Evolutionary conservation across 2,329 filamentous ascomycete species (phyloP), one percentile per base, ranked within the genome.

Genomic region (Pestalotiopsis sp.): DNA sequence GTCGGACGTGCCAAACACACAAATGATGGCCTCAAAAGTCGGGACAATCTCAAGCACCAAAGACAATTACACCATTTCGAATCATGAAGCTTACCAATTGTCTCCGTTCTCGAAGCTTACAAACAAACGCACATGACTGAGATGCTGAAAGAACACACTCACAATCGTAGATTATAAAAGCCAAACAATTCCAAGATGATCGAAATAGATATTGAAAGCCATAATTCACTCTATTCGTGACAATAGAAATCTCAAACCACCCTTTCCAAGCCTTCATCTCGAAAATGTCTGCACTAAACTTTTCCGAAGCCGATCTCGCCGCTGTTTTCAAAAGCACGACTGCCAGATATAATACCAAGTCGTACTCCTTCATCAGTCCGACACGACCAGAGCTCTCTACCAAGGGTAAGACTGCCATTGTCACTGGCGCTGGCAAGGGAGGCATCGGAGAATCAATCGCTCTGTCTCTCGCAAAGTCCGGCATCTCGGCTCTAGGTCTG

Each of bases 311-410:
- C 4, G 63, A 55, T 38, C n/a, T 20, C 36, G 14, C 38, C 4
- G 36, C 23, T 11, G 55, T 59, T 31, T 66, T 66, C 64, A 25
- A 38, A 11, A 27, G 27, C n/a, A 5, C 55, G 7, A 66, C 52
- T 36, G 52, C 52, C 2, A 38, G 12, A 13, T 66, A 59, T 20
- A 52, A 27, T 3, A n/a, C n/a, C 11, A 23, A 20, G 23, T 39
- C 64, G 11, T 66, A 66, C 36, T 52, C 64, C 12, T 59, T 60
- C 27, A 66, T 66, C 52, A 38, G 58, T n/a, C 64, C 64, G 6
- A 55, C 20, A 4, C 52, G 64, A 41, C 52, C 52, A 3, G 64
- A 60, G 27, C 64, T 66, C 2, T 66, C 64, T 17, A 66, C 64
- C 14, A 49, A 45, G 36, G 64, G 64, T 5, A 66, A 66, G 36